Conservation (phyloP, 192 early-diverging fungal genomes). For the Coemansia umbellata region DNA sequence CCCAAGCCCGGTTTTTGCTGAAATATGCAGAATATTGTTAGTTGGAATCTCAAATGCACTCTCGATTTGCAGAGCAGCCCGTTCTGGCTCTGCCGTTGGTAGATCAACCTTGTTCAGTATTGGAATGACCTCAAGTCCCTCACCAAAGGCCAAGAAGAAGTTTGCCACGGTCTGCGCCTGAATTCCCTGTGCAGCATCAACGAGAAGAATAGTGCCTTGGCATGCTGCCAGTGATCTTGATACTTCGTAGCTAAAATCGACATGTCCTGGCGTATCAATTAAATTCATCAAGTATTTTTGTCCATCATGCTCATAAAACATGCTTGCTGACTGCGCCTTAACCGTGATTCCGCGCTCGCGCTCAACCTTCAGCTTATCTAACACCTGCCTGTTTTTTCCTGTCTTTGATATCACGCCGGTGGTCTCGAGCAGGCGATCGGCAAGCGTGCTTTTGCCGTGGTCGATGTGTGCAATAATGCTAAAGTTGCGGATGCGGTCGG, state of each 20-base stretch:
- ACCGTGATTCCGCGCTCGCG: slow-evolving; percentile 95
- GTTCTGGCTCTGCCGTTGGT: slow-evolving; percentile 77
- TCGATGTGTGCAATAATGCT: slow-evolving; percentile 85
- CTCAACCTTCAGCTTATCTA: slow-evolving; percentile 96
- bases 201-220: slow-evolving; percentile 87
- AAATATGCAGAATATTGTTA: slow-evolving; percentile 62
- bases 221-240: slow-evolving; percentile 89
- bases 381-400: slow-evolving; percentile 78
- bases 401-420: slow-evolving; percentile 78
- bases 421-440: slow-evolving; percentile 88
- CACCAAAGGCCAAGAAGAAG: slow-evolving; percentile 88
- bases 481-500: slow-evolving; percentile 89
- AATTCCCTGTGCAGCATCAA: slow-evolving; percentile 93
- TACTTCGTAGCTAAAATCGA: slow-evolving; percentile 96
- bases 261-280: slow-evolving; percentile 93
- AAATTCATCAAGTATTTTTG: slow-evolving; percentile 86
- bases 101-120: slow-evolving; percentile 96
- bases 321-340: slow-evolving; percentile 89
- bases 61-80: slow-evolving; percentile 74
- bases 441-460: slow-evolving; percentile 89
- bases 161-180: slow-evolving; percentile 99
- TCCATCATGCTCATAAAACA: slow-evolving; percentile 85
- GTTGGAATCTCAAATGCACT: slow-evolving; percentile 82
- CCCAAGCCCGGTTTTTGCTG: slow-evolving; percentile 81
- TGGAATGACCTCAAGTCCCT: slow-evolving; percentile 82